Percentiles rank a stretch among this genome's conserved stretches.
These are phyloP conservation scores for Sarocladium brachiariae DNA, from an alignment of 2,329 filamentous ascomycete genomes.

Conservation along the genomic window DNA sequence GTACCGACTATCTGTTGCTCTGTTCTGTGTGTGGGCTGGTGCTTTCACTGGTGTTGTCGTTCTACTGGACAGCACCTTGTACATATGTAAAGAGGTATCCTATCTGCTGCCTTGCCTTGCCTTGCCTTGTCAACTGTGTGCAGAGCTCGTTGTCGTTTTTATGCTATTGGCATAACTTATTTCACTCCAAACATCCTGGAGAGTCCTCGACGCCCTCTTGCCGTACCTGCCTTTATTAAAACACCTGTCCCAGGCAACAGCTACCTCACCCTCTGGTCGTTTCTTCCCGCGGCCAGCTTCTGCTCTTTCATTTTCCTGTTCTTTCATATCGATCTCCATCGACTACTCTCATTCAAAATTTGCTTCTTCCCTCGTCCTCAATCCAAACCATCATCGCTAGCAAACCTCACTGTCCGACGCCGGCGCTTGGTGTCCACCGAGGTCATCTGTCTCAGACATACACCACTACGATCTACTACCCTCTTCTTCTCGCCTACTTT, in stretches of 20 bases:
- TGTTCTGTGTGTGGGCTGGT: neutral
- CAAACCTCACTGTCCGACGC: neutral
- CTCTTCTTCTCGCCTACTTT: neutral
- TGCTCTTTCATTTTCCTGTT: neutral
- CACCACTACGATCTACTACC: neutral
- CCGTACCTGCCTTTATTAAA: slow-evolving; percentile 1
- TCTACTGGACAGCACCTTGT: neutral
- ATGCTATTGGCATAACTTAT: slow-evolving; percentile 1
- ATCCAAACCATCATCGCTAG: too few species aligned
- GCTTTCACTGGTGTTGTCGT: neutral
- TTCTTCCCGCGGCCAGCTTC: slow-evolving; percentile 1
- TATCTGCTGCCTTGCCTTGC: slow-evolving; percentile 2
- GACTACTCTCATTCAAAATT: slow-evolving; percentile 1
- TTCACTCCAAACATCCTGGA: neutral
- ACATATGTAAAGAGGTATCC: slow-evolving; percentile 7
- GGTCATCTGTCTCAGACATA: slow-evolving; percentile 8
- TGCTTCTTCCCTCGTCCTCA: too few species aligned
- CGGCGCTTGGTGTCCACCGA: neutral
- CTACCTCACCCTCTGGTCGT: neutral
- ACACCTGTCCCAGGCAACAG: neutral
- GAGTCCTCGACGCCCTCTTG: neutral
- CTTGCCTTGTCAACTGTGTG: neutral
- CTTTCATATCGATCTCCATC: neutral
- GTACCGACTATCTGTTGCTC: slow-evolving; percentile 1
- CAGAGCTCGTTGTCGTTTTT: neutral